phyloP scores from a whole-genome alignment of 192 early-diverging fungal species.

The Coemansia sp. region DNA sequence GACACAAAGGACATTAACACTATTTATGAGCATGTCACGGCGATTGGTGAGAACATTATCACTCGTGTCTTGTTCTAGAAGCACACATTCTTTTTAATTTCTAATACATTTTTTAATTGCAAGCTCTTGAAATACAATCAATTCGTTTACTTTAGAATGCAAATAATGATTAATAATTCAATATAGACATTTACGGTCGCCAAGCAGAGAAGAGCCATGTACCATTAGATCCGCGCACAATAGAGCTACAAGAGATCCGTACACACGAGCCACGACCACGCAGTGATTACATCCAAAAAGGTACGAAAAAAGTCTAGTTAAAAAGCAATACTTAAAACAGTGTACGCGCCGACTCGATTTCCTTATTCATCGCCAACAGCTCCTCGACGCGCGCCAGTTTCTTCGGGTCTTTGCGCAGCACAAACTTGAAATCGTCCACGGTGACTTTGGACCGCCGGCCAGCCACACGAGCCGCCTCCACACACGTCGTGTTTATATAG shows the following conservation, averaged over 20 bases:
- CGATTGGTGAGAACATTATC: slow-evolving; percentile 72
- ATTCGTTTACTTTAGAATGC: too few relatives aligned
- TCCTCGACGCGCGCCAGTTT: slow-evolving; percentile 53
- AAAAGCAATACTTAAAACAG: slow-evolving; percentile 16
- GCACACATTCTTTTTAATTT: not conserved
- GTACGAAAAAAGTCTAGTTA: not conserved
- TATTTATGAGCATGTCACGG: slow-evolving; percentile 66
- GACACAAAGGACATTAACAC: slow-evolving; percentile 65
- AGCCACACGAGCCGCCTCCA: slow-evolving; percentile 40
- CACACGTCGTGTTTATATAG: slow-evolving; percentile 45
- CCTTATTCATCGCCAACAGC: slow-evolving; percentile 53
- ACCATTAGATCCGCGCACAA: too few relatives aligned
- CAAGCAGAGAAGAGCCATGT: too few relatives aligned
- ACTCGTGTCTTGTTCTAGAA: slow-evolving; percentile 75
- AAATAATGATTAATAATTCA: too few relatives aligned
- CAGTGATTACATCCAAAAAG: too few relatives aligned
- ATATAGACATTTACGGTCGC: too few relatives aligned
- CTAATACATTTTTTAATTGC: not conserved
- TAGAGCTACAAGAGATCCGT: too few relatives aligned
- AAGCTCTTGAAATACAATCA: too few relatives aligned
- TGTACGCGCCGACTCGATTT: slow-evolving; percentile 40
- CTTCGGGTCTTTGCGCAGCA: slow-evolving; percentile 53
- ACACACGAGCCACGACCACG: too few relatives aligned
- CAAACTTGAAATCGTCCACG: slow-evolving; percentile 51
- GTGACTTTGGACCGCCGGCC: slow-evolving; percentile 27